A percentile compares a stretch with the other conserved stretches of the same genome.
phyloP scores from a whole-genome alignment of 2,329 filamentous ascomycete genomes.

The Nigrospora oryzae region DNA sequence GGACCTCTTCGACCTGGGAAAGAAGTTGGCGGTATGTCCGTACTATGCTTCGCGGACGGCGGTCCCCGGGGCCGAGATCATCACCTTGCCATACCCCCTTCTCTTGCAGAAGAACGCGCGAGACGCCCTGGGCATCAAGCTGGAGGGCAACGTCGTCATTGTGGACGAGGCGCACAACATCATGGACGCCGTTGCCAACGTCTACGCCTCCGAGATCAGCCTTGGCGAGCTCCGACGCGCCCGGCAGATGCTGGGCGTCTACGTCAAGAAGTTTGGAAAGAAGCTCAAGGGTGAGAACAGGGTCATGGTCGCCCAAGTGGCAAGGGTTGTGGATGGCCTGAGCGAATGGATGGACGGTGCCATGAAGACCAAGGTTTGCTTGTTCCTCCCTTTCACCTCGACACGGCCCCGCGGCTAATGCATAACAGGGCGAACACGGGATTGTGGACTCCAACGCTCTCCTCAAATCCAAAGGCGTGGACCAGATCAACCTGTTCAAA shows the following conservation, averaged over 20 bases:
- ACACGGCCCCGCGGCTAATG: too few relatives aligned
- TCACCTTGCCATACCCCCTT: conserved; percentile 87
- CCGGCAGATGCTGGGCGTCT: conserved; percentile 67
- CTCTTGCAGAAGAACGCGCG: conserved; percentile 79
- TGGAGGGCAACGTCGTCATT: conserved; percentile 86
- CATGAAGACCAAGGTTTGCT: conserved; percentile 33
- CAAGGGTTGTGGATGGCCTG: conserved; percentile 74
- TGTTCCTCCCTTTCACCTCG: too few relatives aligned
- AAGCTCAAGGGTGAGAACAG: conserved; percentile 84
- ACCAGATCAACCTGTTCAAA: conserved; percentile 92
- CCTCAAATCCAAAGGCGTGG: conserved; percentile 75
- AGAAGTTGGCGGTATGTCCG: conserved; percentile 73
- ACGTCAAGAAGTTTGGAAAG: conserved; percentile 82
- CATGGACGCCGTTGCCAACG: conserved; percentile 86
- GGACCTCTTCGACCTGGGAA: conserved; percentile 73
- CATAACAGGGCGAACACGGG: conserved; percentile 43
- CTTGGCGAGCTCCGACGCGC: conserved; percentile 65
- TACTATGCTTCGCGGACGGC: conserved; percentile 92
- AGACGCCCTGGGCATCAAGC: conserved; percentile 76
- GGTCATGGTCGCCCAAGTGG: conserved; percentile 82
- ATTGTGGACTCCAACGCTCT: conserved; percentile 64
- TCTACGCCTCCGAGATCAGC: conserved; percentile 72
- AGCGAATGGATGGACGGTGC: conserved; percentile 56
- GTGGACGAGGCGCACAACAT: conserved; percentile 97
- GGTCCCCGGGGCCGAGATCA: conserved; percentile 76